Percentiles rank a stretch among this genome's conserved stretches.
phyloP scores from a whole-genome alignment of 192 early-diverging fungal genomes.

The Podila epigama region DNA sequence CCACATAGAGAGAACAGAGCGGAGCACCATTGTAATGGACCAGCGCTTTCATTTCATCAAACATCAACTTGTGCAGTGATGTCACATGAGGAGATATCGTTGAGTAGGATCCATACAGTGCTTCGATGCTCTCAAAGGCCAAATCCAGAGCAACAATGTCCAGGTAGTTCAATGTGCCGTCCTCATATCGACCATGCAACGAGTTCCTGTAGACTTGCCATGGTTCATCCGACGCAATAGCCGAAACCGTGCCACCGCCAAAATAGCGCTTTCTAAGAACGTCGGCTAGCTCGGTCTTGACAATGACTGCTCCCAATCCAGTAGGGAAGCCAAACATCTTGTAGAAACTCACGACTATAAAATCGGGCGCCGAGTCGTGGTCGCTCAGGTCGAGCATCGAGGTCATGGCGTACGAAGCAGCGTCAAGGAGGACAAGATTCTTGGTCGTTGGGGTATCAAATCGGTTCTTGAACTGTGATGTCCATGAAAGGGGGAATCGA shows the following conservation, averaged over 20 bases:
- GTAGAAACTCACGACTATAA: slow-evolving; percentile 82
- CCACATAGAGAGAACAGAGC: slow-evolving; percentile 54
- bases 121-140: slow-evolving; percentile 64
- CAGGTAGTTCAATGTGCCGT: slow-evolving; percentile 81
- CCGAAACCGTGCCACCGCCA: slow-evolving; percentile 82
- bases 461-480: slow-evolving; percentile 48
- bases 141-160: slow-evolving; percentile 76
- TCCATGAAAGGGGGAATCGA: slow-evolving; percentile 71
- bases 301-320: slow-evolving; percentile 78
- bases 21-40: slow-evolving; percentile 60
- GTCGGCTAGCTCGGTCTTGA: slow-evolving; percentile 59
- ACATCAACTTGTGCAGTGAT: slow-evolving; percentile 53
- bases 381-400: slow-evolving; percentile 62
- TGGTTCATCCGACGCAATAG: slow-evolving; percentile 56
- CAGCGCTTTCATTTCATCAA: slow-evolving; percentile 53
- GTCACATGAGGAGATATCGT: slow-evolving; percentile 57
- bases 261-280: slow-evolving; percentile 68
- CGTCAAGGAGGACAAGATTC: slow-evolving; percentile 73
- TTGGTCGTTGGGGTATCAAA: slow-evolving; percentile 31
- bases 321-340: slow-evolving; percentile 91
- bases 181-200: slow-evolving; percentile 67
- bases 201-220: slow-evolving; percentile 65
- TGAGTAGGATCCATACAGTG: slow-evolving; percentile 52
- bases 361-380: slow-evolving; percentile 64
- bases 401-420: slow-evolving; percentile 75